Conservation (phyloP, 2,329 filamentous ascomycete genomes). For the Mariannaea sp. region DNA sequence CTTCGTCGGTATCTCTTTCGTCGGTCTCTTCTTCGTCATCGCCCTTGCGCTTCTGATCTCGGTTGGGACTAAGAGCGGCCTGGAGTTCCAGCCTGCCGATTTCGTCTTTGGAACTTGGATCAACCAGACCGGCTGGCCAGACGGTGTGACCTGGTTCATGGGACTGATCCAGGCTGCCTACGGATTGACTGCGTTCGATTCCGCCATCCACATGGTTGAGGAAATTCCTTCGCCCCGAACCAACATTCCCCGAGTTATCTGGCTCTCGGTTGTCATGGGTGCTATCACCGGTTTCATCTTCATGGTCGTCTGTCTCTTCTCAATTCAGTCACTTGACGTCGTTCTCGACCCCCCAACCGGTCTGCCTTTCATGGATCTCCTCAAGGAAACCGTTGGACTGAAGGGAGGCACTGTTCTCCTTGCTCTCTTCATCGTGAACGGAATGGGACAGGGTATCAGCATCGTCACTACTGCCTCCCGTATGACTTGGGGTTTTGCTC, state of each 20-base stretch:
- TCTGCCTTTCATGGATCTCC: slow-evolving; percentile 55
- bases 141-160: slow-evolving; percentile 62
- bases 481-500: slow-evolving; percentile 58
- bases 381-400: slow-evolving; percentile 43
- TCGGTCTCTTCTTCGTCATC: slow-evolving; percentile 56
- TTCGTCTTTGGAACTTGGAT: slow-evolving; percentile 59
- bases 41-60: slow-evolving; percentile 56
- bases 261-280: slow-evolving; percentile 55
- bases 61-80: slow-evolving; percentile 50
- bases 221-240: slow-evolving; percentile 58
- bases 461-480: slow-evolving; percentile 57
- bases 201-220: slow-evolving; percentile 63
- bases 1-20: slow-evolving; percentile 59
- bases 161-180: slow-evolving; percentile 62
- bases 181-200: slow-evolving; percentile 57
- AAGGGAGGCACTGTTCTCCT: slow-evolving; percentile 50
- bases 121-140: slow-evolving; percentile 54
- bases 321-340: slow-evolving; percentile 51
- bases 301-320: slow-evolving; percentile 57
- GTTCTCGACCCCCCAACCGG: slow-evolving; percentile 48
- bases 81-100: slow-evolving; percentile 53
- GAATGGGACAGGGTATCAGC: slow-evolving; percentile 57
- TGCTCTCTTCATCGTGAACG: slow-evolving; percentile 59
- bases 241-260: slow-evolving; percentile 57
- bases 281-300: slow-evolving; percentile 56